Conservation (phyloP, 345 rosid species). For the Rhizophora apiculata region DNA sequence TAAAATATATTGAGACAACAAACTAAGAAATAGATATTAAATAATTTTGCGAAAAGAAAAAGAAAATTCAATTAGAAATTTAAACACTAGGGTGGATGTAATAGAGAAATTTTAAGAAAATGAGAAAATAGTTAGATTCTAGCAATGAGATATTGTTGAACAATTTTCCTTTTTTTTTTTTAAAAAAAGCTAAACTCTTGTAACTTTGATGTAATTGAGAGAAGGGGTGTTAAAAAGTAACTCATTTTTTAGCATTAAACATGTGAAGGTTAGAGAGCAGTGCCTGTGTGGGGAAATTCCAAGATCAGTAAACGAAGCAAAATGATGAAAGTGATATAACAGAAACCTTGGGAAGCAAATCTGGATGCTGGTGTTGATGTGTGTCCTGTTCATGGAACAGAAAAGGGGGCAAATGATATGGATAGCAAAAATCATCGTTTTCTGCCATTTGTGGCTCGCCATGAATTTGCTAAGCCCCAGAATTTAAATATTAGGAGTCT, state of each 20-base stretch:
- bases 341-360: slow-evolving; percentile 17
- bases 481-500: slow-evolving; percentile 16
- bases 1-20: not conserved
- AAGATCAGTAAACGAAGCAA: not conserved
- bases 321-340: slow-evolving; percentile 21
- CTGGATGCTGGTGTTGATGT: slow-evolving; percentile 22
- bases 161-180: too few relatives aligned
- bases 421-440: slow-evolving; percentile 27
- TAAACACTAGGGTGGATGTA: too few relatives aligned
- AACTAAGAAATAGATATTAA: not conserved
- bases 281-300: not conserved
- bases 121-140: slow-evolving; percentile 1
- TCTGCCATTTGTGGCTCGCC: slow-evolving; percentile 18
- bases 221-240: too few relatives aligned
- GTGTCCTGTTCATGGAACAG: slow-evolving; percentile 20
- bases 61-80: too few relatives aligned
- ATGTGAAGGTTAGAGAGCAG: not conserved
- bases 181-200: too few relatives aligned
- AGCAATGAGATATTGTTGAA: not conserved
- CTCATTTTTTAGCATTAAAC: too few relatives aligned
- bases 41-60: too few relatives aligned
- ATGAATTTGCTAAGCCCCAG: slow-evolving; percentile 13
- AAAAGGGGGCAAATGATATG: slow-evolving; percentile 23
- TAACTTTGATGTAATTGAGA: too few relatives aligned
- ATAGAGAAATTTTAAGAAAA: too few relatives aligned